phyloP scores from a whole-genome alignment of 2,329 filamentous ascomycete genomes.

The Pseudopyricularia javanii region DNA sequence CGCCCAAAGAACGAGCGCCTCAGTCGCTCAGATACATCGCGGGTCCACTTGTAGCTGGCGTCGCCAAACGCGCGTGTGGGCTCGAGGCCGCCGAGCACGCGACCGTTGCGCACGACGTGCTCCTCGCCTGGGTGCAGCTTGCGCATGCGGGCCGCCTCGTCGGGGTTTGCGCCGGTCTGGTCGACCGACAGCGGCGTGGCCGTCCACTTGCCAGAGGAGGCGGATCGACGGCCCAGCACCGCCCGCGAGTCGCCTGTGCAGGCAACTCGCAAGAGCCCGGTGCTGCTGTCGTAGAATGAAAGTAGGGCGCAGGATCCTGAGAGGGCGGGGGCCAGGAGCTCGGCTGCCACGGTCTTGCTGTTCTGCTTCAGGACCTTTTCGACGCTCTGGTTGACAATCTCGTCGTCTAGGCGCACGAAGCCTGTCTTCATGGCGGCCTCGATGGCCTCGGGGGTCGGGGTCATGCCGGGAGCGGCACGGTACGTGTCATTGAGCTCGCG shows the following conservation, averaged over 20 bases:
- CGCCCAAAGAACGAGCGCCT: conserved; percentile 81
- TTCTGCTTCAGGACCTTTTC: conserved; percentile 81
- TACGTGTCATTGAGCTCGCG: conserved; percentile 89
- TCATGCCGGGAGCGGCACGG: conserved; percentile 51
- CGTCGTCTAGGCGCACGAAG: conserved; percentile 78
- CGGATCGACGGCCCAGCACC: conserved; percentile 68
- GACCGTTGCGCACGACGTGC: conserved; percentile 75
- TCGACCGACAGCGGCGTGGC: conserved; percentile 84
- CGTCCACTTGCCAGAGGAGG: conserved; percentile 72
- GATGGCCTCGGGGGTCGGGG: conserved; percentile 67
- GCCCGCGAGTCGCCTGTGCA: conserved; percentile 95
- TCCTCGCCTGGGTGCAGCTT: conserved; percentile 82
- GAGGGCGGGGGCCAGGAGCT: conserved; percentile 81
- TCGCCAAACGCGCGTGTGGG: conserved; percentile 93
- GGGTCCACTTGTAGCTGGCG: conserved; percentile 91
- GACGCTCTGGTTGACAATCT: conserved; percentile 89
- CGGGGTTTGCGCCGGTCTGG: conserved; percentile 81
- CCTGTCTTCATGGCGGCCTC: conserved; percentile 87
- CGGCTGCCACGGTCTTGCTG: conserved; percentile 81
- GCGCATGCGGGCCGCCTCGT: conserved; percentile 71
- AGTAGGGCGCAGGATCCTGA: conserved; percentile 95
- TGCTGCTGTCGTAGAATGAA: conserved; percentile 86
- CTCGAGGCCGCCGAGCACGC: conserved; percentile 83
- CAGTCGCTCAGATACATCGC: conserved; percentile 70
- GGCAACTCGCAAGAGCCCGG: conserved; percentile 81